Conservation (phyloP, 2,329 filamentous ascomycete genomes). For the Pseudogymnoascus sp. region DNA sequence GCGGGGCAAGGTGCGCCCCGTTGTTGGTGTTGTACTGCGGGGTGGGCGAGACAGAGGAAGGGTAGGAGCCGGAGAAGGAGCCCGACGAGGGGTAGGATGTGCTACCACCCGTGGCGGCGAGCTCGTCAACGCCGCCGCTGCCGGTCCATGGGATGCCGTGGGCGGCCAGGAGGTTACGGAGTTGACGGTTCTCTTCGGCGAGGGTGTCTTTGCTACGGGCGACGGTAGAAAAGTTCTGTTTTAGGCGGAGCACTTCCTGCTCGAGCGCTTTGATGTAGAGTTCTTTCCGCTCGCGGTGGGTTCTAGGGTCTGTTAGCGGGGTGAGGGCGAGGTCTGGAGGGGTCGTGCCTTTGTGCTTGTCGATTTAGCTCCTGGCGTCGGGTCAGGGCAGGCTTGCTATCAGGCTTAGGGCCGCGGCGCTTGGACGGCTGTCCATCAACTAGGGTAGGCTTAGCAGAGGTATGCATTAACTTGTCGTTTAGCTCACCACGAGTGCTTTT, state of each 20-base stretch:
- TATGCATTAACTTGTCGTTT: background rate
- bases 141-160: slow-evolving; percentile 38
- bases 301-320: slow-evolving; percentile 44
- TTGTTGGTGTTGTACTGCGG: slow-evolving; percentile 6
- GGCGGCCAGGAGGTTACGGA: slow-evolving; percentile 50
- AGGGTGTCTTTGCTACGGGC: slow-evolving; percentile 68
- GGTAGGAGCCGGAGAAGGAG: slow-evolving; percentile 50
- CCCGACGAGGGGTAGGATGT: slow-evolving; percentile 42
- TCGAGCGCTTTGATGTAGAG: slow-evolving; percentile 91
- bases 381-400: slow-evolving; percentile 89
- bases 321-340: background rate
- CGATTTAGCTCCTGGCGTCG: slow-evolving; percentile 88
- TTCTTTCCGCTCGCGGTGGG: slow-evolving; percentile 93
- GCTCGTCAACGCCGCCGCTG: slow-evolving; percentile 24
- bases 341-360: slow-evolving; percentile 80
- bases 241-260: slow-evolving; percentile 79
- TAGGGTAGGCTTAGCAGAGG: slow-evolving; percentile 6
- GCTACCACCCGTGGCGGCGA: slow-evolving; percentile 32
- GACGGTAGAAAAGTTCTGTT: slow-evolving; percentile 70
- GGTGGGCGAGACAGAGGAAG: background rate
- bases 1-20: background rate
- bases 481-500: slow-evolving; percentile 63
- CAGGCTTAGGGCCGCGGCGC: slow-evolving; percentile 86
- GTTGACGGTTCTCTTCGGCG: slow-evolving; percentile 67
- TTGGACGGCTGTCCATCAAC: slow-evolving; percentile 79